Base-by-base conservation (phyloP, 352 stramenopile species). In the Stramenopiles sp. region DNA sequence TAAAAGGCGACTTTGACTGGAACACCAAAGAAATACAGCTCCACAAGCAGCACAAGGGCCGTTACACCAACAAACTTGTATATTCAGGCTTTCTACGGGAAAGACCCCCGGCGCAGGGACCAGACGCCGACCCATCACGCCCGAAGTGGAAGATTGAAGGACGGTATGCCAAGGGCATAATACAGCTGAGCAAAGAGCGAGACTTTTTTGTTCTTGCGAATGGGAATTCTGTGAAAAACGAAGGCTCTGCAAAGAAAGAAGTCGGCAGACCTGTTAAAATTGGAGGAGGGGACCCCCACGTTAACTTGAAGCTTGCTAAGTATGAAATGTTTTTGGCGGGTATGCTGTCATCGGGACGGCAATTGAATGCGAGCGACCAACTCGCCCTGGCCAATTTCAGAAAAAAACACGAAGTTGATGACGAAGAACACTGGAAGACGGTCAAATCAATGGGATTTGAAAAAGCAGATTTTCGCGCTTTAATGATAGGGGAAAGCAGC, bases 1-100 rank as follows among this genome's bases (percentile, higher is more conserved):
- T 53, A 53, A 53, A 53, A 53, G 43, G 43, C 43, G 43, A 53
- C 12, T 53, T 53, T 53, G 25, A 53, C 43, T 53, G 43, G 43
- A 53, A 53, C 25, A 53, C 43, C 25, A 12, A 25, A 18, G 43
- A 53, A 53, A 53, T 53, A 53, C 12, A 53, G 43, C 43, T 53
- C 12, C 43, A 53, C 43, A 53, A 53, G 43, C 43, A 53, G 25
- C 43, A 53, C 43, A 53, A 53, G 25, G 43, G 43, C 43, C 12
- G 43, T 18, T 53, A 53, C 25, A 53, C 43, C 12, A 53, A 53
- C 25, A 53, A 25, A 25, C 12, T 53, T 53, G 12, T 18, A 53
- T 53, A 53, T 25, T 18, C 12, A 18, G 43, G 43, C 12, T 53
- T 12, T 12, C 25, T 53, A 25, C 12, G 43, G 43, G 43, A 53